A percentile compares a stretch with the other conserved stretches of the same genome.
phyloP scores from a whole-genome alignment of 2,329 filamentous ascomycete genomes.

The Thelonectria blattea region DNA sequence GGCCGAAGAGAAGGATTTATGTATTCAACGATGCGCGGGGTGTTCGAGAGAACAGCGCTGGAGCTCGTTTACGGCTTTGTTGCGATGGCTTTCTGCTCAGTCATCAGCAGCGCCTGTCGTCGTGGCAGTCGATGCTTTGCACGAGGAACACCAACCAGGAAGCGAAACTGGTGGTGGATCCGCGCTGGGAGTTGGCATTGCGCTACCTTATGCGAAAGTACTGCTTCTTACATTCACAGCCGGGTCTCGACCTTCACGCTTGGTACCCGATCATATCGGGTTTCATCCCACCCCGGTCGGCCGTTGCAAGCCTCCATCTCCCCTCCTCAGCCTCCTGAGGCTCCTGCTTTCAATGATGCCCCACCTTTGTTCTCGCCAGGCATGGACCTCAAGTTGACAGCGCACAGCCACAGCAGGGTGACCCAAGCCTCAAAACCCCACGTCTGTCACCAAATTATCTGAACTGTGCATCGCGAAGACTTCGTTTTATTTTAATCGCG shows the following conservation, averaged over 20 bases:
- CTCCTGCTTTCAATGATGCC: neutral
- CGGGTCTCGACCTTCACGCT: neutral
- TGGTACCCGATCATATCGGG: constrained; percentile 11
- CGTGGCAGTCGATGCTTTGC: constrained; percentile 25
- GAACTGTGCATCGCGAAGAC: neutral
- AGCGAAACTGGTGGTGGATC: constrained; percentile 31
- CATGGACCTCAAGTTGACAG: neutral
- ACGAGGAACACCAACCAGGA: constrained; percentile 7
- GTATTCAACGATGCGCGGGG: constrained; percentile 19
- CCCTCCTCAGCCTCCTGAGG: neutral
- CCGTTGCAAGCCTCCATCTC: neutral
- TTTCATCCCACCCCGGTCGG: constrained; percentile 7
- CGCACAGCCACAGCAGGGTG: neutral
- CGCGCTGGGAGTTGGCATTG: constrained; percentile 17
- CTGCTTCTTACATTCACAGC: neutral
- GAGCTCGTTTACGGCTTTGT: constrained; percentile 17
- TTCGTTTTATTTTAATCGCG: neutral
- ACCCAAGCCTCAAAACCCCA: neutral
- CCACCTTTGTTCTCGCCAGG: too few relatives aligned
- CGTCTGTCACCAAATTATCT: neutral
- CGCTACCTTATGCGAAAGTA: constrained; percentile 15
- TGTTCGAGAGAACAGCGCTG: constrained; percentile 13
- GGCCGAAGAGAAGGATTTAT: constrained; percentile 2
- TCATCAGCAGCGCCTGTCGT: constrained; percentile 7
- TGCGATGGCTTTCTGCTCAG: constrained; percentile 18